Evolutionary conservation across 192 early-diverging fungal genomes (phyloP).

Genomic region (Backusella psychrophila): DNA sequence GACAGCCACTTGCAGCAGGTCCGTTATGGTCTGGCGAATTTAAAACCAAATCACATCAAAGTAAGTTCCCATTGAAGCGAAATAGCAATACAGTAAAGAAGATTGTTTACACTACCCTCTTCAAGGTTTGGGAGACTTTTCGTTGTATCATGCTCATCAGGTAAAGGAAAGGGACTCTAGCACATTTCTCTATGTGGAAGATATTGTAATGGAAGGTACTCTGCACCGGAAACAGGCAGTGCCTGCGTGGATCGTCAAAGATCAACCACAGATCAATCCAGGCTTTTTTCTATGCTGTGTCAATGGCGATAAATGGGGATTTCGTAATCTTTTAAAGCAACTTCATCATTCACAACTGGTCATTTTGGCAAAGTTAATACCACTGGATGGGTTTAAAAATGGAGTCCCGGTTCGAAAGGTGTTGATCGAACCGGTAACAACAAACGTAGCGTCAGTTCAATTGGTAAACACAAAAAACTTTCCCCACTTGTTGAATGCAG

Average conservation of each 20-base stretch:
- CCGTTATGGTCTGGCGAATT: slow-evolving; percentile 3
- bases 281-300: background rate
- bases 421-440: background rate
- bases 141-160: background rate
- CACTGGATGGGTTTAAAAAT: background rate
- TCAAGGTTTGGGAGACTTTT: background rate
- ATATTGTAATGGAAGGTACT: background rate
- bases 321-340: background rate
- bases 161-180: background rate
- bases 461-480: background rate
- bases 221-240: background rate
- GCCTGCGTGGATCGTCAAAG: background rate
- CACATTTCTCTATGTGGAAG: background rate
- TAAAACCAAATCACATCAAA: slow-evolving; percentile 1
- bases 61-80: background rate
- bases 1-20: background rate
- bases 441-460: background rate
- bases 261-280: background rate
- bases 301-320: background rate
- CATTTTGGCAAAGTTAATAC: background rate
- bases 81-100: background rate
- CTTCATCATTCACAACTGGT: slow-evolving; percentile 1
- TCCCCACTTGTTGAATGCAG: background rate
- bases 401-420: background rate
- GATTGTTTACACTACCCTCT: background rate